Evolutionary conservation across 495 filamentous ascomycete species (phyloP), one percentile per base, ranked within the genome.

Genomic region (Pyrenula aspistea): DNA sequence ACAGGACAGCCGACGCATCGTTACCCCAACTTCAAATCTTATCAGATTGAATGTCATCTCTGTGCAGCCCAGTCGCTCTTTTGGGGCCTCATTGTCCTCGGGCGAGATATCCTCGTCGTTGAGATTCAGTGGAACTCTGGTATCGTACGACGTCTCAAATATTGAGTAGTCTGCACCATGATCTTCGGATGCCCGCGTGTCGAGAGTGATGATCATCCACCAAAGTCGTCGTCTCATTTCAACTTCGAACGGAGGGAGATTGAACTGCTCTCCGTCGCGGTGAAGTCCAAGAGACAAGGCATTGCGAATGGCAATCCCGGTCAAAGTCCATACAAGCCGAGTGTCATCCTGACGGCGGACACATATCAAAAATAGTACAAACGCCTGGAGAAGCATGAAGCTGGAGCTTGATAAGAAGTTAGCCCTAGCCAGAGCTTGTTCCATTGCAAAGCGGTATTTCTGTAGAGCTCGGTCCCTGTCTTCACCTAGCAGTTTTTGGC

Each of bases 211-310:
- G 10, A 95, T 77, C 51, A 87, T 82, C 84, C 89, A 92, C 84
- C 90, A 96, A 2, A 95, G 64, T 1, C 91, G 79, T 53, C 91
- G 78, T 54, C 91, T 79, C 80, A 93, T 88, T 65, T 96, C 91
- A 0, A 83, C 81, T 52, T 95, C 87, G 60, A 90, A 91, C 0
- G 88, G 86, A 10, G 77, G 76, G 2, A 91, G 68, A 22, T 78
- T 78, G 57, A 91, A 89, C 60, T 89, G 77, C 1, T 75, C 77
- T 1, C 87, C 88, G 62, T 95, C 90, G 4, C 88, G 77, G 65
- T 94, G 91, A 24, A 96, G 71, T 2, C 91, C 89, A 21, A 94
- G 68, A 1, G 84, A 83, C 59, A 92, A 86, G 11, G 84, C 86
- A 60, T 95, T 84, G n/a, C 91, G 83, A 36, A 94, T 76, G 12